Conservation (phyloP, 1,139 yeast genomes). For the Lodderomyces parapsilosis region DNA sequence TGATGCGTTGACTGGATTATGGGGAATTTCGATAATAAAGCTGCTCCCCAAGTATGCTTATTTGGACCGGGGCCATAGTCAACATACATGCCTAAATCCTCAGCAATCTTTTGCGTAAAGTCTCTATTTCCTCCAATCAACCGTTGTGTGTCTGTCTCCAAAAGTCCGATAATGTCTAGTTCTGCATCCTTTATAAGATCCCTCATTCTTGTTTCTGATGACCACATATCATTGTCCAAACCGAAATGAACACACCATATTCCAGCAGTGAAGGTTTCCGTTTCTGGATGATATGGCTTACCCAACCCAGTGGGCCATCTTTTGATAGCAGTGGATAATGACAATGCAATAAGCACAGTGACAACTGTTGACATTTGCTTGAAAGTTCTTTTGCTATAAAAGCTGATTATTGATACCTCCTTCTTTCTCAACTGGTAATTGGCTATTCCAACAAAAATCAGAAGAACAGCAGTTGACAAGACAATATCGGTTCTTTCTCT, state of each 20-base stretch:
- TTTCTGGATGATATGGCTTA: slow-evolving; percentile 73
- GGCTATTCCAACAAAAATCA: slow-evolving; percentile 44
- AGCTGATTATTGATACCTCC: slow-evolving; percentile 22
- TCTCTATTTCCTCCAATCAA: slow-evolving; percentile 95
- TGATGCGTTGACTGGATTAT: slow-evolving; percentile 87
- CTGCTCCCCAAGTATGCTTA: slow-evolving; percentile 98
- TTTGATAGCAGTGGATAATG: slow-evolving; percentile 45
- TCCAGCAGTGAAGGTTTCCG: slow-evolving; percentile 83
- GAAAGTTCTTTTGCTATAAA: slow-evolving; percentile 20
- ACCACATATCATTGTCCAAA: slow-evolving; percentile 97
- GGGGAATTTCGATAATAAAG: slow-evolving; percentile 89
- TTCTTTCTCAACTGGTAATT: slow-evolving; percentile 28
- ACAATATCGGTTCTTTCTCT: slow-evolving; percentile 87
- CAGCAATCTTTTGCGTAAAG: slow-evolving; percentile 86
- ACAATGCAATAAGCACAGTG: slow-evolving; percentile 31
- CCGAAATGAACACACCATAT: slow-evolving; percentile 99
- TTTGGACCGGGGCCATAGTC: slow-evolving; percentile 98
- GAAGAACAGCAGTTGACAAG: slow-evolving; percentile 41
- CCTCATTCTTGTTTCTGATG: slow-evolving; percentile 86
- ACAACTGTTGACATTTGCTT: slow-evolving; percentile 25
- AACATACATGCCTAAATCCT: slow-evolving; percentile 89
- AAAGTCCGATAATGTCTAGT: slow-evolving; percentile 83
- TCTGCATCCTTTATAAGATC: slow-evolving; percentile 81
- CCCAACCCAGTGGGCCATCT: slow-evolving; percentile 55
- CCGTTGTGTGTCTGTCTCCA: slow-evolving; percentile 92